These are phyloP conservation scores for Sophora flavescens DNA, from an alignment of 306 rosid species.

Conservation along the genomic window DNA sequence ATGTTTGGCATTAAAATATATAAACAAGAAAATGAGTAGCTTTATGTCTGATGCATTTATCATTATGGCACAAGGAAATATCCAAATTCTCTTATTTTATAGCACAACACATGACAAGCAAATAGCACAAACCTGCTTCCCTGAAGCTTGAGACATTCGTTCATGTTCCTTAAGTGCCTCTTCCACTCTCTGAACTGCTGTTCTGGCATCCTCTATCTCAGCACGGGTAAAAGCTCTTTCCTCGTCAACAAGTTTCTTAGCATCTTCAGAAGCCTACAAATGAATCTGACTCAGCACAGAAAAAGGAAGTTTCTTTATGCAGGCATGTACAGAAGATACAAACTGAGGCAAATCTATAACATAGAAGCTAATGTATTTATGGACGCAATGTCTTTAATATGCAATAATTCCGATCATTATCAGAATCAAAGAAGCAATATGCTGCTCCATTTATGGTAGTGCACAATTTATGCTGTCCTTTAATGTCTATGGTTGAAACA, in stretches of 20 bases:
- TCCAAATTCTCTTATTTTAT: background rate
- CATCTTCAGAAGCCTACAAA: constrained; percentile 96
- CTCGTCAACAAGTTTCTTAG: constrained; percentile 88
- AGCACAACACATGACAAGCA: constrained; percentile 10
- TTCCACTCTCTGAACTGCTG: constrained; percentile 96
- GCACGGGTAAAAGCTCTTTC: constrained; percentile 97
- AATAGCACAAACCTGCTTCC: constrained; percentile 74
- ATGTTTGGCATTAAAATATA: background rate
- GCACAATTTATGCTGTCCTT: constrained; percentile 1
- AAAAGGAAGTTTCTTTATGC: constrained; percentile 17
- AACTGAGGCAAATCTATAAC: constrained; percentile 21
- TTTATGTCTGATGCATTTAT: constrained; percentile 5
- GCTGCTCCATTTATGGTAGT: constrained; percentile 13
- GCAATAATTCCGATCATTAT: background rate
- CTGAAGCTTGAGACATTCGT: constrained; percentile 74
- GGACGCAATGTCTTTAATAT: background rate
- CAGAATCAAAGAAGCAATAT: background rate
- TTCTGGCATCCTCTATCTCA: constrained; percentile 90
- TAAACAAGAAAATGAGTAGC: constrained; percentile 15
- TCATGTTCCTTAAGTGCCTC: constrained; percentile 91
- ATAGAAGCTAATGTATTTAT: constrained; percentile 11
- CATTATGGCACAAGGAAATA: constrained; percentile 12
- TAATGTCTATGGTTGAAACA: background rate
- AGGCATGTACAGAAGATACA: constrained; percentile 17
- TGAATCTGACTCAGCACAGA: constrained; percentile 40